phyloP scores from a whole-genome alignment of 345 rosid genomes.

The Excoecaria cochinchinensis region DNA sequence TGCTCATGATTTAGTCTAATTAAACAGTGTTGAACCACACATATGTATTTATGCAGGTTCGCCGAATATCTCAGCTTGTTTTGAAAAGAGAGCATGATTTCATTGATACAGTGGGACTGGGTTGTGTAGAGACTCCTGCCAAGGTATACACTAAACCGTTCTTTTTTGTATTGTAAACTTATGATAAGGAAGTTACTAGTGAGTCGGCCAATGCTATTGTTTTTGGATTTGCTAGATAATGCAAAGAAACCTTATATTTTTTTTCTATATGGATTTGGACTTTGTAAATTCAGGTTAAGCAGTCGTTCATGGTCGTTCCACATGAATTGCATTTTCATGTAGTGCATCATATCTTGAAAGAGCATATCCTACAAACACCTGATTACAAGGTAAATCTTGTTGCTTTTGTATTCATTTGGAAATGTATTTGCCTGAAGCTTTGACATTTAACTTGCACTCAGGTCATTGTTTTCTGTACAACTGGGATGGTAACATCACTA shows the following conservation, averaged over 20 bases:
- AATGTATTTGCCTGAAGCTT: slow-evolving; percentile 16
- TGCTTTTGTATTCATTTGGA: slow-evolving; percentile 12
- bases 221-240: no score
- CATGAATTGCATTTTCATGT: slow-evolving; percentile 75
- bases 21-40: slow-evolving; percentile 5
- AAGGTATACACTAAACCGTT: slow-evolving; percentile 43
- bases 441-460: slow-evolving; percentile 32
- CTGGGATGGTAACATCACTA: slow-evolving; percentile 89
- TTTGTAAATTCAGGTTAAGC: slow-evolving; percentile 60
- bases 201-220: not conserved
- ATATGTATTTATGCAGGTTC: slow-evolving; percentile 48
- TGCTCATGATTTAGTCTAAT: slow-evolving; percentile 8
- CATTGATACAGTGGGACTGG: slow-evolving; percentile 73
- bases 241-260: no score
- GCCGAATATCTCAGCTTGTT: slow-evolving; percentile 89
- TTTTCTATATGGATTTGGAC: not conserved
- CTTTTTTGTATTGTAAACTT: not conserved
- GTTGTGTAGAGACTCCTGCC: slow-evolving; percentile 74
- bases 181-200: not conserved
- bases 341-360: slow-evolving; percentile 64
- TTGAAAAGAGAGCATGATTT: slow-evolving; percentile 77
- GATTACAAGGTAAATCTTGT: slow-evolving; percentile 69
- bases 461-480: slow-evolving; percentile 90
- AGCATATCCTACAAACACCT: slow-evolving; percentile 50
- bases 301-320: slow-evolving; percentile 63